phyloP scores from a whole-genome alignment of 2,329 filamentous ascomycete genomes.

The Verticillium isaacii region DNA sequence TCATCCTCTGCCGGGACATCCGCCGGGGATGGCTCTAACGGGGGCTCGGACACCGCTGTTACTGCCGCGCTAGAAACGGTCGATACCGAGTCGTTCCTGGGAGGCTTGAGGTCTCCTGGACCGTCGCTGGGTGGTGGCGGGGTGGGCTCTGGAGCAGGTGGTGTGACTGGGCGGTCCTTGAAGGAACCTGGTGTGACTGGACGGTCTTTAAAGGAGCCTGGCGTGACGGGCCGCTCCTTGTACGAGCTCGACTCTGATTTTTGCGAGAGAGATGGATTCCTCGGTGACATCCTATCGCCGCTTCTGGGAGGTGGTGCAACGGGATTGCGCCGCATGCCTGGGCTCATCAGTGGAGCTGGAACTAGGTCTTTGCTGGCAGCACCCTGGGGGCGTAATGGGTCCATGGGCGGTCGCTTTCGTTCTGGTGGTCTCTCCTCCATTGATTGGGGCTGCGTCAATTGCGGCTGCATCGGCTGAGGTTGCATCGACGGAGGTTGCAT shows the following conservation, averaged over 20 bases:
- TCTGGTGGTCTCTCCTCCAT: conserved; percentile 52
- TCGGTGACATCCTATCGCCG: conserved; percentile 41
- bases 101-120: not conserved
- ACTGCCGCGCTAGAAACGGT: conserved; percentile 14
- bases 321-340: conserved; percentile 38
- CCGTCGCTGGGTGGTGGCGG: conserved; percentile 5
- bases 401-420: conserved; percentile 63
- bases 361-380: conserved; percentile 47
- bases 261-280: conserved; percentile 35
- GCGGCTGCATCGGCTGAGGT: too few species aligned
- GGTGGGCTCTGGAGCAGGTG: conserved; percentile 9
- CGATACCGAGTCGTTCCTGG: conserved; percentile 3
- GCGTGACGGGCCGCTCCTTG: conserved; percentile 24
- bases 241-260: conserved; percentile 25
- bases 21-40: conserved; percentile 14
- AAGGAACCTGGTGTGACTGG: conserved; percentile 3
- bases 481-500: too few species aligned
- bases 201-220: conserved; percentile 11
- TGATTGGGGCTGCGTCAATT: conserved; percentile 18
- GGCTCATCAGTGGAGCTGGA: conserved; percentile 53
- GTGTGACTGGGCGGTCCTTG: conserved; percentile 7
- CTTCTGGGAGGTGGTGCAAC: conserved; percentile 46
- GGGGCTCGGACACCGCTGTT: conserved; percentile 16
- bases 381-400: conserved; percentile 47
- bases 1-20: conserved; percentile 20